Conservation (phyloP, 2,329 filamentous ascomycete genomes). For the Trichoderma polysporum region DNA sequence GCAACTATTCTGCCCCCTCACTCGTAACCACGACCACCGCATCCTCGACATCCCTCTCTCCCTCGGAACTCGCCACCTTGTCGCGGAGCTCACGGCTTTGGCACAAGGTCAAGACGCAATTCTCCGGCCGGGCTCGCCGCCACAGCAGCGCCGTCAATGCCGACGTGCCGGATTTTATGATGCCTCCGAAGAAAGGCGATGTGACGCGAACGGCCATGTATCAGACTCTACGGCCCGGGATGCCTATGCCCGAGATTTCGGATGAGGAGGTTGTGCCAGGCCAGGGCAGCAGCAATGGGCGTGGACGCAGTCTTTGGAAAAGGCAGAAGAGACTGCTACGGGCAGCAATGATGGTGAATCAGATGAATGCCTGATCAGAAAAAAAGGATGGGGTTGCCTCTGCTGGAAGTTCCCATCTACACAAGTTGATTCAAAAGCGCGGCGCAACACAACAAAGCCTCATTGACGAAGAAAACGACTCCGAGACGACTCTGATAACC, state of each 20-base stretch:
- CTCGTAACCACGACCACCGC: conserved; percentile 35
- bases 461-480: conserved; percentile 6
- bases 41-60: conserved; percentile 31
- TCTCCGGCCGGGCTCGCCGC: conserved; percentile 23
- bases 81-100: conserved; percentile 28
- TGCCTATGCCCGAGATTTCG: conserved; percentile 18
- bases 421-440: background rate
- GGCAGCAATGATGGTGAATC: conserved; percentile 40
- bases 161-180: conserved; percentile 21
- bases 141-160: conserved; percentile 23
- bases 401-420: background rate
- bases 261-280: conserved; percentile 26
- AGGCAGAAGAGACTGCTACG: conserved; percentile 42
- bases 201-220: conserved; percentile 40
- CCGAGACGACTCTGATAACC: conserved; percentile 10
- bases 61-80: conserved; percentile 27
- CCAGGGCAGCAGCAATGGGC: conserved; percentile 28
- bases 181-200: conserved; percentile 20
- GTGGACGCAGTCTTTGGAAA: conserved; percentile 33
- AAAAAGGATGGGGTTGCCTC: too few relatives aligned
- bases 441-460: background rate
- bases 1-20: conserved; percentile 34
- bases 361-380: background rate
- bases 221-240: conserved; percentile 23
- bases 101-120: conserved; percentile 27